Conservation (phyloP, 2,329 filamentous ascomycete genomes). For the Penicillium olsonii region DNA sequence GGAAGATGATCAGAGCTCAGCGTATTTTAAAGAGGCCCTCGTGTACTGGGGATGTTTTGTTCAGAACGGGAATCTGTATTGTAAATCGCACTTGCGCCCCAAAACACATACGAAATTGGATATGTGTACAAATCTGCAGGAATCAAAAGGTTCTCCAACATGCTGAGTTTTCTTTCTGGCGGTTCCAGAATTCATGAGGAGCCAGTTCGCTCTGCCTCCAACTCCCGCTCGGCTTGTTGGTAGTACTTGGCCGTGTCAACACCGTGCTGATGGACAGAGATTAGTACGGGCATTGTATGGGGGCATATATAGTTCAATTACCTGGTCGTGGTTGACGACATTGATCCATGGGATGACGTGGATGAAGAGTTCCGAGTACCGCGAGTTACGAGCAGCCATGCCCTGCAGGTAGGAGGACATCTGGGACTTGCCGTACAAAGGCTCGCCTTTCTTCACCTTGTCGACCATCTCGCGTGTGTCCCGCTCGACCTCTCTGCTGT, state of each 20-base stretch:
- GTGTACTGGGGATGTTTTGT: slow-evolving; percentile 1
- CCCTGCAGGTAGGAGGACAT: slow-evolving; percentile 91
- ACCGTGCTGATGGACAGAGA: slow-evolving; percentile 68
- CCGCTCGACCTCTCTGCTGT: slow-evolving; percentile 86
- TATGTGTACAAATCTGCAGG: slow-evolving; percentile 30
- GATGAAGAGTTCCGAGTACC: slow-evolving; percentile 82
- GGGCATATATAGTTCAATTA: slow-evolving; percentile 32
- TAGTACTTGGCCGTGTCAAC: slow-evolving; percentile 99
- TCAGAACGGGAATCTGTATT: slow-evolving; percentile 21
- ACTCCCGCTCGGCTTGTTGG: slow-evolving; percentile 86
- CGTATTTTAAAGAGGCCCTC: background rate
- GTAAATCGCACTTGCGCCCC: slow-evolving; percentile 26
- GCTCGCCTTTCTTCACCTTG: slow-evolving; percentile 89
- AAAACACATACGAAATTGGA: slow-evolving; percentile 22
- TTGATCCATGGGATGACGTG: slow-evolving; percentile 95
- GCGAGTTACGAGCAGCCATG: slow-evolving; percentile 85
- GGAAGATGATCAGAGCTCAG: background rate
- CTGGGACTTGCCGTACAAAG: slow-evolving; percentile 79
- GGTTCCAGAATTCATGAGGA: slow-evolving; percentile 19
- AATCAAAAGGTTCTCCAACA: slow-evolving; percentile 11
- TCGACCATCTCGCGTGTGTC: slow-evolving; percentile 98
- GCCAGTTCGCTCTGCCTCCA: slow-evolving; percentile 70
- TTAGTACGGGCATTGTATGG: background rate
- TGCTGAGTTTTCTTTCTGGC: slow-evolving; percentile 14
- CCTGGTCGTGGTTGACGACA: slow-evolving; percentile 88